Evolutionary conservation across 257 asterid species (phyloP), one percentile per base, ranked within the genome.

Genomic region (Solanum appendiculatum): DNA sequence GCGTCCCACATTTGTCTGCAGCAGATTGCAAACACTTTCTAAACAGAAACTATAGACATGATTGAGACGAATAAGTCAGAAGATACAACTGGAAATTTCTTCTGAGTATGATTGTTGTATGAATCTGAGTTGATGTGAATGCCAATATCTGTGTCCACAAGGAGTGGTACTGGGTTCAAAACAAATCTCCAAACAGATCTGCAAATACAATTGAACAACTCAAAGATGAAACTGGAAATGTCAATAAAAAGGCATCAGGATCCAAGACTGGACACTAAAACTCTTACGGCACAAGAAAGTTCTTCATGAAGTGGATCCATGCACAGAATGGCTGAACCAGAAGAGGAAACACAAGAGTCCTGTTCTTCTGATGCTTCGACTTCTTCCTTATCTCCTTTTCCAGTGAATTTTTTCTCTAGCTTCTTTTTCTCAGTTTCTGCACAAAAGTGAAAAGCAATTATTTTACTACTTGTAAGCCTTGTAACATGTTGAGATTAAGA

Each of bases 161-260:
- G 97, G 90, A 21, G 99, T 97, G 87, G 98, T 97, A 86, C 98
- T 94, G 11, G 99, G 99, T 90, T 97, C 98, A 54, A 91, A 95
- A 89, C 99, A 97, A 60, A 95, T 94, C 88, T 97, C 99, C 93
- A 97, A 90, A 89, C 99, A 97, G 31, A 97, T 94, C 99, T 97
- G 96, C 87, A n/a, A 90, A 78, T 68, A 25, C 63, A 60, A 87
- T 54, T 42, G 39, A 60, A 74, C 27, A 82, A 73, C 60, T 72
- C 31, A 6, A 74, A 39, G 33, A 23, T 68, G 82, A 21, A 64
- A 25, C 1, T 64, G 72, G 72, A 66, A 66, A 66, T 66, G 36
- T 66, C 21, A 66, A 68, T 15, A 27, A 75, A 74, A 75, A 39
- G 48, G 56, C 56, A 6, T 12, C 80, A 70, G 42, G 34, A 77